phyloP scores from a whole-genome alignment of 1,284 basidiomycete species.

The Tylopilus orsonianus region DNA sequence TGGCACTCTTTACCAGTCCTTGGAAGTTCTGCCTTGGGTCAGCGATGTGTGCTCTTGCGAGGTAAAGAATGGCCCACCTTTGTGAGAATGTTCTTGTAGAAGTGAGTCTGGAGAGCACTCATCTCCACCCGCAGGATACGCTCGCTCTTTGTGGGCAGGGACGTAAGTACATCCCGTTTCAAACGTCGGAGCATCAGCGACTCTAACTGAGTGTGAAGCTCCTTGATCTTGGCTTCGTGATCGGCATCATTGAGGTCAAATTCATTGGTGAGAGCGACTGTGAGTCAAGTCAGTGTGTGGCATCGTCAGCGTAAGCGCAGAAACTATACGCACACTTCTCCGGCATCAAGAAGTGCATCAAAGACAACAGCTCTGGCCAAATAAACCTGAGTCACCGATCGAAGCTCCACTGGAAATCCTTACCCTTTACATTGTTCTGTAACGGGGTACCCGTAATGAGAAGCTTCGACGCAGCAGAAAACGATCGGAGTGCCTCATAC shows the following conservation, averaged over 20 bases:
- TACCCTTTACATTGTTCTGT: constrained; percentile 98
- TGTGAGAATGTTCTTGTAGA: constrained; percentile 99
- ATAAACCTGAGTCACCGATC: constrained; percentile 8
- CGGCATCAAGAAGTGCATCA: constrained; percentile 99
- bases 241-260: constrained; percentile 93
- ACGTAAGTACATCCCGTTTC: constrained; percentile 97
- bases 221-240: constrained; percentile 93
- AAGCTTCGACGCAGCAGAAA: constrained; percentile 88
- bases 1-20: constrained; percentile 86
- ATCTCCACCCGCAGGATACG: constrained; percentile 97
- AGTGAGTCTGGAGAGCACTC: constrained; percentile 95
- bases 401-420: constrained; percentile 22
- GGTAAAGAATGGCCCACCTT: constrained; percentile 52
- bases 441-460: constrained; percentile 98
- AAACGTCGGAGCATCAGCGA: constrained; percentile 93
- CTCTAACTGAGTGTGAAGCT: constrained; percentile 91
- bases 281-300: constrained; percentile 21
- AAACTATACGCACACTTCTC: constrained; percentile 77
- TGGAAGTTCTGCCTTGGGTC: constrained; percentile 75
- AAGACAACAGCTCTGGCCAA: constrained; percentile 80
- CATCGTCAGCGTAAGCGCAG: not conserved
- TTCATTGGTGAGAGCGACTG: constrained; percentile 85
- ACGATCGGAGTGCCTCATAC: constrained; percentile 91
- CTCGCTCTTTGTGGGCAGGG: constrained; percentile 97
- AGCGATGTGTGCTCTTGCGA: not conserved